Percentiles rank a stretch among this genome's conserved stretches.
These are phyloP conservation scores for Graphium sp. DNA, from an alignment of 2,329 filamentous ascomycete genomes.

Conservation along the genomic window DNA sequence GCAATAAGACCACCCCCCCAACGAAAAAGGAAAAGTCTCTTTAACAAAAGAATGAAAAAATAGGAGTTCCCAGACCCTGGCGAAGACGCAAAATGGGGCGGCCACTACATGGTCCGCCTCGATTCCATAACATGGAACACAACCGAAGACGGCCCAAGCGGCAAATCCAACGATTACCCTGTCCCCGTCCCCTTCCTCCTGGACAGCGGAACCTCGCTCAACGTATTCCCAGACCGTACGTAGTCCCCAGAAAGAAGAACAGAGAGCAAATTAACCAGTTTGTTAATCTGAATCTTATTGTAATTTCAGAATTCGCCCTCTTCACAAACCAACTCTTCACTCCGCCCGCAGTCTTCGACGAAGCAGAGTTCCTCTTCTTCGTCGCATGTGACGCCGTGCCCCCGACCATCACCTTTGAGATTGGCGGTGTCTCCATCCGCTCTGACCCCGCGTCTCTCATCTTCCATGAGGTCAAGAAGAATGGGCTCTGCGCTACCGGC, in stretches of 20 bases:
- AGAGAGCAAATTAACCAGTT: not conserved
- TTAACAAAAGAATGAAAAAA: too few species aligned
- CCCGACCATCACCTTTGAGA: not conserved
- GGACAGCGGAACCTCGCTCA: not conserved
- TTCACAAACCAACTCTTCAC: not conserved
- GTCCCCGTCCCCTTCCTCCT: not conserved
- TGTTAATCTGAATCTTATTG: not conserved
- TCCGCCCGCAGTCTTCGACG: not conserved
- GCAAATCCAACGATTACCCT: not conserved
- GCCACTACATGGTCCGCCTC: not conserved
- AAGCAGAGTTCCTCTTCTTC: not conserved
- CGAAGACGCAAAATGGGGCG: too few species aligned
- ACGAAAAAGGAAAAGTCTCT: too few species aligned
- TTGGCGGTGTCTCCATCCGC: not conserved
- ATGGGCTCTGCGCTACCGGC: slow-evolving; percentile 3
- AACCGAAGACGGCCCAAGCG: not conserved
- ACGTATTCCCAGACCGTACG: not conserved
- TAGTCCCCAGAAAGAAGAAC: not conserved
- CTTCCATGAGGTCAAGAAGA: not conserved
- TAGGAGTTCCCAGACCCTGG: too few species aligned
- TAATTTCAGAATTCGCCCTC: not conserved
- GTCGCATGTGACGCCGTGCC: not conserved
- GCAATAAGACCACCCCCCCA: too few species aligned
- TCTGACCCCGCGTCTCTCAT: not conserved
- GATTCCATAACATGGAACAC: not conserved